Evolutionary conservation across 169 alveolate species (phyloP), one percentile per base, ranked within the genome.

Genomic region (Cytauxzoon felis): DNA sequence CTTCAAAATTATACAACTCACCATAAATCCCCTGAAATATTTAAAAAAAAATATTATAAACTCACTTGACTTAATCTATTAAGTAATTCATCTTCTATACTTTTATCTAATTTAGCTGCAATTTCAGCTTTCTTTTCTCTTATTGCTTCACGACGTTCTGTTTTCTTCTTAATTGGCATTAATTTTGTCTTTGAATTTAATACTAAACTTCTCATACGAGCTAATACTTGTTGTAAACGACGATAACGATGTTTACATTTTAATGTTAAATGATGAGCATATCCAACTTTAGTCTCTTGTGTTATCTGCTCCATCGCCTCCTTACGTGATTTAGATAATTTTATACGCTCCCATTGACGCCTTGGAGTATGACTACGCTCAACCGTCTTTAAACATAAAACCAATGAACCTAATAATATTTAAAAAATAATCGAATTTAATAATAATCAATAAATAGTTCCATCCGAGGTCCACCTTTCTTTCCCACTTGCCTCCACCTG

Each of bases 311-410:
- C 92, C 70, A 96, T 80, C 18, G 99, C 99, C 54, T 56, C 88
- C 42, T 43, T 66, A 48, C 87, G 79, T 54, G 94, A 94, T 68
- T 91, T 94, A 21, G 96, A 90, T 23, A 97, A 93, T 56, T 92
- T 90, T 7, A 95, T 64, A 51, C 90, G 93, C 78, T 96, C 98
- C 99, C 99, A 97, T 70, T 96, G 75, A 23, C 90, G 87, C 67
- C 92, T 93, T 7, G 99, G 99, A 18, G 97, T 79, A 66, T 98
- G 99, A 0, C 98, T 98, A 48, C 99, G 82, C 78, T 98, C 99
- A 7, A 95, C 96, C 13, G 98, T 96, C 86, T 96, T 98, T 88
- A 95, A 87, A 87, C 95, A 94, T 50, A 97, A 89, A 76, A 93
- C 95, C 76, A 98, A 93, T 2, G 87, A 89, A 13, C 99, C 99